phyloP scores from a whole-genome alignment of 306 rosid species.

The Cucurbita ficifolia region DNA sequence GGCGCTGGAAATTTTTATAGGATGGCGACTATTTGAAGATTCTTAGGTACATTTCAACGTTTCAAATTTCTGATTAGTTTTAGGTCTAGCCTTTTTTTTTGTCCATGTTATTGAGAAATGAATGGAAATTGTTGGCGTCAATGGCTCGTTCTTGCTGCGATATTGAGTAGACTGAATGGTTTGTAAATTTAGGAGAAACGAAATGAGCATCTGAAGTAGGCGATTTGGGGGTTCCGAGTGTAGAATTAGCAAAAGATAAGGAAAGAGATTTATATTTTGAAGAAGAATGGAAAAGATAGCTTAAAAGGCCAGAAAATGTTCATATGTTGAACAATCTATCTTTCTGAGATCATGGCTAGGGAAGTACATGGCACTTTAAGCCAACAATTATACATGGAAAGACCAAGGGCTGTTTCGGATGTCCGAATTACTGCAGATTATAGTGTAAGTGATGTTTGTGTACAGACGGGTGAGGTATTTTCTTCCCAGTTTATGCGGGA shows the following conservation, averaged over 20 bases:
- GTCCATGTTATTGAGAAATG: background rate
- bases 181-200: background rate
- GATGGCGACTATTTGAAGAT: background rate
- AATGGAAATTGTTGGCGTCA: background rate
- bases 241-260: background rate
- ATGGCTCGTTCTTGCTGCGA: no score
- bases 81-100: background rate
- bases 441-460: slow-evolving; percentile 31
- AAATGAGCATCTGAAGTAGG: background rate
- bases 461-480: slow-evolving; percentile 88
- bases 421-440: slow-evolving; percentile 15
- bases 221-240: background rate
- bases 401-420: slow-evolving; percentile 13
- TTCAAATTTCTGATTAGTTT: background rate
- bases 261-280: background rate
- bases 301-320: slow-evolving; percentile 13
- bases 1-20: background rate
- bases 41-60: background rate
- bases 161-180: background rate
- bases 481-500: slow-evolving; percentile 63
- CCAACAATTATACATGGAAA: slow-evolving; percentile 17
- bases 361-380: slow-evolving; percentile 34
- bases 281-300: background rate
- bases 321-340: background rate
- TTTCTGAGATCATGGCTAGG: slow-evolving; percentile 35